Conservation (phyloP, 257 asterid species). For the Jasminum sambac region DNA sequence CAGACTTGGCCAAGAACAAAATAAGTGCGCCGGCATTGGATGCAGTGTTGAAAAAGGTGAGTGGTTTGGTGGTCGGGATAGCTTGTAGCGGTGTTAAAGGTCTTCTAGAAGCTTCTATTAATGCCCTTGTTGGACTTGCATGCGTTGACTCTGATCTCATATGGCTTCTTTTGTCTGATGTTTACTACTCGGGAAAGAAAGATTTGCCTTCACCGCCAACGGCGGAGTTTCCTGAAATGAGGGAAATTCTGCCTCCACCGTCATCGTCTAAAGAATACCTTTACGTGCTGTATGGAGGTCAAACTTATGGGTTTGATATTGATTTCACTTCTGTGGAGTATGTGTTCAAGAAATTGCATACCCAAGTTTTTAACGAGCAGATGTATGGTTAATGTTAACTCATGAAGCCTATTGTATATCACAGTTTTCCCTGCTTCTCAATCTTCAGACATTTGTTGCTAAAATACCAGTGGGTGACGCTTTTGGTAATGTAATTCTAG, state of each 20-base stretch:
- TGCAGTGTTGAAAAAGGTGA: slow-evolving; percentile 65
- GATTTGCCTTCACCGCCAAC: slow-evolving; percentile 50
- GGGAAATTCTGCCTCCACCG: slow-evolving; percentile 62
- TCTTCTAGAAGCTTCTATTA: slow-evolving; percentile 63
- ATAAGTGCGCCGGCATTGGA: slow-evolving; percentile 67
- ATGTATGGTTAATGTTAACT: slow-evolving; percentile 31
- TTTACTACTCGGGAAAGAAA: slow-evolving; percentile 64
- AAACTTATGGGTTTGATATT: slow-evolving; percentile 76
- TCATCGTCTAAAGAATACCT: slow-evolving; percentile 59
- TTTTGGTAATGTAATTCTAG: too few species aligned
- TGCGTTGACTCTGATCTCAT: slow-evolving; percentile 78
- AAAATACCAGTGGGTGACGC: too few species aligned
- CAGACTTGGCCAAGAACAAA: slow-evolving; percentile 55
- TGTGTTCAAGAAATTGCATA: slow-evolving; percentile 45
- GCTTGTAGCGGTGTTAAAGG: slow-evolving; percentile 82
- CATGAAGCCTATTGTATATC: background rate
- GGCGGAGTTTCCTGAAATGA: slow-evolving; percentile 52
- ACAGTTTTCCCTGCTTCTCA: too few species aligned
- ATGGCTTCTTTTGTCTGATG: slow-evolving; percentile 92
- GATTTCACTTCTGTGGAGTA: slow-evolving; percentile 65
- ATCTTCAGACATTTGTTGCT: too few species aligned
- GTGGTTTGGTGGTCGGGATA: slow-evolving; percentile 77
- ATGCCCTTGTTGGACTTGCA: slow-evolving; percentile 75
- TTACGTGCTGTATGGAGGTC: slow-evolving; percentile 76
- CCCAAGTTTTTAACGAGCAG: slow-evolving; percentile 38